Evolutionary conservation across 2,329 filamentous ascomycete species (phyloP), one percentile per base, ranked within the genome.

Genomic region (Alternaria alternata): DNA sequence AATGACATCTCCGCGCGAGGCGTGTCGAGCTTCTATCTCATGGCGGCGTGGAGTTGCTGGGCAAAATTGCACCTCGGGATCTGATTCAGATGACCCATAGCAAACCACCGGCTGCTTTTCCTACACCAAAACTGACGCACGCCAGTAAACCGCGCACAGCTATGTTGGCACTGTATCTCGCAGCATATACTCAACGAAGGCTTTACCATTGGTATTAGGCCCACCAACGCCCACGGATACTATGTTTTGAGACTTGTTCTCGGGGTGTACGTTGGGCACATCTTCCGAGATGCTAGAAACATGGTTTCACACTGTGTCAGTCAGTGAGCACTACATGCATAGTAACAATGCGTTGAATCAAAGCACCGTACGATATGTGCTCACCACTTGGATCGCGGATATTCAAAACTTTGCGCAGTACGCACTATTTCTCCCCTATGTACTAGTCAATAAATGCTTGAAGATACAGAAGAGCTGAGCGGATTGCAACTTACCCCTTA

Each of bases 201-300:
- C 46, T 34, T 22, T n/a, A 20, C 32, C 14, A 26, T 5, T 26
- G 4, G 4, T 26, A 6, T 22, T 14, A 26, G n/a, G 20, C 20
- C 4, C 12, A 26, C n/a, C 1, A 12, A 12, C 1, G 30, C 5
- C 14, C 4, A 11, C 1, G 1, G 11, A 12, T 24, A 1, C 4
- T 2, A 16, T 39, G 7, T 16, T 5, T 8, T 7, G 24, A 26
- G 24, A 1, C 18, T 22, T 12, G 1, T 24, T 12, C 12, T 41
- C 9, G 20, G 39, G 3, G 14, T 42, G 14, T 4, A 14, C 20
- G 8, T 42, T 42, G 6, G 12, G 20, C 11, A 42, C 24, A 16
- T 24, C 20, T 24, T 24, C 7, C 20, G 20, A 7, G 11, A 24
- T 42, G 39, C 20, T 24, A 24, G 39, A 24, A 16, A 14, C 39